Base-by-base conservation (phyloP, 1,139 yeast species). In the Yamadazyma atlantica region DNA sequence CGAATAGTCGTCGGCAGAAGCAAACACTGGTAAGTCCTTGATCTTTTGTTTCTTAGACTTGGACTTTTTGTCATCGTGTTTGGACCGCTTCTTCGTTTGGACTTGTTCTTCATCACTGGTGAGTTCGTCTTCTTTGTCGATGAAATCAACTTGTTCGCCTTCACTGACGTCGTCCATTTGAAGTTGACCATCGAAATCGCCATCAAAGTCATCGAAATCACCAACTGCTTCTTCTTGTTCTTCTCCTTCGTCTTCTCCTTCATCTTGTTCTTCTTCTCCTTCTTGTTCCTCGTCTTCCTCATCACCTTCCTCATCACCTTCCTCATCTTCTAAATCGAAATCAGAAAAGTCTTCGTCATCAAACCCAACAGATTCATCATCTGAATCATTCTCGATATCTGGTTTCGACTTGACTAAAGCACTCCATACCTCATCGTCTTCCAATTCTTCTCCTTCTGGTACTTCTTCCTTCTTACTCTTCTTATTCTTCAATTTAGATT, bases 1-100 rank as follows among this genome's bases (percentile, higher is more conserved):
- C 16, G 95, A 84, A 58, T 89, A 90, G 48, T 88, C 96, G 33
- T 86, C 96, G 8, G 82, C 95, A 34, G 94, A 82, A 2, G 96
- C 97, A 67, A 88, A 90, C 15, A 82, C 75, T 15, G 97, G 97
- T 47, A 90, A 66, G 41, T 75, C 79, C 56, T 75, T 81, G 53
- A 84, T 65, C 61, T 79, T 83, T 47, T 71, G 64, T 57, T 72
- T 80, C 69, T 81, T 82, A 28, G 22, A 19, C 22, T 26, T 17
- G 13, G 34, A 26, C 23, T 40, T 37, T 32, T 50, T 46, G 13
- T 43, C 42, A 6, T 50, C 56, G 5, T 36, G 48, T 34, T 44
- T 46, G 11, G 51, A 37, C 45, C 64, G 62, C 41, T 57, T 57
- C 46, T 58, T 56, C 34, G 46, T 34, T 30, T 39, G 26, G 29